Conservation (phyloP, 2,329 filamentous ascomycete genomes). For the Colletotrichum graminicola region DNA sequence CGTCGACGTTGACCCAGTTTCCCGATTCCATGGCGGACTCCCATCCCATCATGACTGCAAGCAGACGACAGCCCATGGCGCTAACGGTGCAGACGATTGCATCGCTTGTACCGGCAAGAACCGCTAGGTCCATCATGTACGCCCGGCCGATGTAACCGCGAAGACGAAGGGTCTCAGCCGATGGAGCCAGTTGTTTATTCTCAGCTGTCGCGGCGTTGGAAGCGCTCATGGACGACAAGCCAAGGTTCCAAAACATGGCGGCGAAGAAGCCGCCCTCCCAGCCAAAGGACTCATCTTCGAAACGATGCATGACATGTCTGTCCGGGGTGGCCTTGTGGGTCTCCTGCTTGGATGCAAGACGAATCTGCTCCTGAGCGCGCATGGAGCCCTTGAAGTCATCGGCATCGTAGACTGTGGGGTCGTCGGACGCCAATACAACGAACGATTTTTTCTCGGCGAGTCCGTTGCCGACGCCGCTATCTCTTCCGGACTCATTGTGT, state of each 20-base stretch:
- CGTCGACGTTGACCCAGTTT: conserved; percentile 85
- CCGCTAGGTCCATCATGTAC: conserved; percentile 84
- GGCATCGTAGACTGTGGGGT: conserved; percentile 78
- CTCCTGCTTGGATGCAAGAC: conserved; percentile 74
- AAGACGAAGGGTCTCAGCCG: conserved; percentile 71
- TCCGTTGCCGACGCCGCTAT: conserved; percentile 52
- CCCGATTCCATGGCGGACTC: conserved; percentile 71
- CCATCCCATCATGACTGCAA: conserved; percentile 92
- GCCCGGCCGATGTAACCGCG: conserved; percentile 82
- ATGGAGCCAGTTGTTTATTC: conserved; percentile 53
- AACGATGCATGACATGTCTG: conserved; percentile 68
- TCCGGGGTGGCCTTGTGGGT: conserved; percentile 57
- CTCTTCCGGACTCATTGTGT: conserved; percentile 56
- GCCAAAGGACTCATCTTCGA: conserved; percentile 81
- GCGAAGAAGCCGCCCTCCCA: conserved; percentile 92
- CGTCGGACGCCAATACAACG: conserved; percentile 81
- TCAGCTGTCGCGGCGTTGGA: conserved; percentile 51
- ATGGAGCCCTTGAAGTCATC: conserved; percentile 70
- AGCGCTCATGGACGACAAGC: conserved; percentile 58
- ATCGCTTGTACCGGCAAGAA: conserved; percentile 77
- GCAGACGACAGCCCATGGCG: conserved; percentile 76
- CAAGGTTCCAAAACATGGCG: conserved; percentile 84
- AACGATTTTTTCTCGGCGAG: conserved; percentile 59
- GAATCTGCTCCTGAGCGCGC: conserved; percentile 81
- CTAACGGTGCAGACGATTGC: conserved; percentile 82